phyloP scores from a whole-genome alignment of 2,329 filamentous ascomycete genomes.

The Venturia aucupariae region DNA sequence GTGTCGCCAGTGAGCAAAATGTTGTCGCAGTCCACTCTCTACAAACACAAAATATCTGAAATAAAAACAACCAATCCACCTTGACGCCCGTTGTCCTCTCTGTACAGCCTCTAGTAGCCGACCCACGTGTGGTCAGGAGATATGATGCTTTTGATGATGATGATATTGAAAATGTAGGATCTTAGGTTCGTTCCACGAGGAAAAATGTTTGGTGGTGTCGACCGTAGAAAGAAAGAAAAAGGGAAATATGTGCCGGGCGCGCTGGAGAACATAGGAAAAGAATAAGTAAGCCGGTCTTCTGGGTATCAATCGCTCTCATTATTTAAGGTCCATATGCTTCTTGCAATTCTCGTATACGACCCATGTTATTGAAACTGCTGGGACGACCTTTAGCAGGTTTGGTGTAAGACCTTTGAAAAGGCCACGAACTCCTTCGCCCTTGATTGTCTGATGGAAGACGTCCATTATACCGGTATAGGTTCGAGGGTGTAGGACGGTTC shows the following conservation, averaged over 20 bases:
- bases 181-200: neutral
- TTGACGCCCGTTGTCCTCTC: neutral
- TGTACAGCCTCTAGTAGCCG: neutral
- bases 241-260: neutral
- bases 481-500: constrained; percentile 79
- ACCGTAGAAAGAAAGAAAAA: neutral
- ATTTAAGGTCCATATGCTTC: constrained; percentile 27
- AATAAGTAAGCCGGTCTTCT: neutral
- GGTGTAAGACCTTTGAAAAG: constrained; percentile 93
- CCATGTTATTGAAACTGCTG: constrained; percentile 72
- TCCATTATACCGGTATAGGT: constrained; percentile 90
- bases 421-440: constrained; percentile 73
- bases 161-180: neutral
- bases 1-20: neutral
- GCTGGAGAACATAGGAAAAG: constrained; percentile 2
- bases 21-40: neutral
- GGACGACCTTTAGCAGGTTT: constrained; percentile 91
- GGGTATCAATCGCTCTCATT: constrained; percentile 13
- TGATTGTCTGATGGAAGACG: constrained; percentile 73
- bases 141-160: constrained; percentile 2
- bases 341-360: constrained; percentile 36
- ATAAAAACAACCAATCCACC: neutral
- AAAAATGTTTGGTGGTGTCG: neutral
- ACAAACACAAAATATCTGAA: neutral
- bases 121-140: neutral